Percentiles rank a stretch among this genome's conserved stretches.
Evolutionary conservation across 139 green algal genomes (phyloP).

Genomic region (Chlamydomonas sphaeroides): DNA sequence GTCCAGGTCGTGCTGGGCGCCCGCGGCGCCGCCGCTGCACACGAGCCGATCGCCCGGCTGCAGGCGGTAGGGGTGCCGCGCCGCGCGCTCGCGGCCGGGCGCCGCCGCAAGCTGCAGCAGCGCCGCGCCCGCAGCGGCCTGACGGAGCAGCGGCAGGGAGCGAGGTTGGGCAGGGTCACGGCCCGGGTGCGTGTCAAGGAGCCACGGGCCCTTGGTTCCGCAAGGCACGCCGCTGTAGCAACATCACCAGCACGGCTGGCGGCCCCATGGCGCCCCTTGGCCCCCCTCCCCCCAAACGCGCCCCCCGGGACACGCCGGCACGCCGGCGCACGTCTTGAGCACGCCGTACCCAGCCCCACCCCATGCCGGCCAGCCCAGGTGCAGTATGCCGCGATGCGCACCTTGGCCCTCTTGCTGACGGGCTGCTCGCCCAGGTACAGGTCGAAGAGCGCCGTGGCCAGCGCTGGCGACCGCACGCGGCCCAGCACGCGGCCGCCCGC

Average conservation of each 20-base stretch:
- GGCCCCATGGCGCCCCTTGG: not conserved
- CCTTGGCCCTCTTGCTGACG: constrained; percentile 63
- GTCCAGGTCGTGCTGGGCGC: not conserved
- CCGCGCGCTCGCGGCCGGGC: not conserved
- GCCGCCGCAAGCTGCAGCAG: constrained; percentile 9
- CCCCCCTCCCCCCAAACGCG: not conserved
- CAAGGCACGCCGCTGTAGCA: not conserved
- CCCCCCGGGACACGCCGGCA: too few relatives aligned
- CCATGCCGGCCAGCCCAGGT: not conserved
- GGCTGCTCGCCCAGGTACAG: constrained; percentile 77
- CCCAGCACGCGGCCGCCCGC: constrained; percentile 6
- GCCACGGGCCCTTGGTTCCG: not conserved
- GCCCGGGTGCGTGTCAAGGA: too few relatives aligned
- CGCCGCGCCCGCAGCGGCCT: constrained; percentile 12
- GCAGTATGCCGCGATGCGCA: not conserved
- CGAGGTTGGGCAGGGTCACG: not conserved
- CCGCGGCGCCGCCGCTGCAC: not conserved
- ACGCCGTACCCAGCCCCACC: not conserved
- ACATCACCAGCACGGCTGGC: not conserved
- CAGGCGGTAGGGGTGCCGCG: constrained; percentile 12
- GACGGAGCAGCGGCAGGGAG: not conserved
- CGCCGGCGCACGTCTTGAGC: not conserved
- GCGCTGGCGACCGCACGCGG: constrained; percentile 32
- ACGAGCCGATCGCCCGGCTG: constrained; percentile 10
- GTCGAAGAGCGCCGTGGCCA: constrained; percentile 74